phyloP scores from a whole-genome alignment of 306 rosid genomes.

The Casuarina glauca region DNA sequence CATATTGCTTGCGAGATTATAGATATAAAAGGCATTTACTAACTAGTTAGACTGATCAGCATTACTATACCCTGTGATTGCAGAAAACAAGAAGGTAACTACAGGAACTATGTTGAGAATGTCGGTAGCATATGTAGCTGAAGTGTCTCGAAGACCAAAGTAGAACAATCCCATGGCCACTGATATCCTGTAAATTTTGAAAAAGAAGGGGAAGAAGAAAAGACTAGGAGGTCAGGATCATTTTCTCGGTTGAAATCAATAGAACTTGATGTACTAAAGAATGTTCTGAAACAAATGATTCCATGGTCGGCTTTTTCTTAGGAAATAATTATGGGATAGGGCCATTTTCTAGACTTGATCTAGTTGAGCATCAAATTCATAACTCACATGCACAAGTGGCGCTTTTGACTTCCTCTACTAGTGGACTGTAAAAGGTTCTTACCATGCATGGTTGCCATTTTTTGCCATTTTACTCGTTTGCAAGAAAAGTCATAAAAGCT shows the following conservation, averaged over 20 bases:
- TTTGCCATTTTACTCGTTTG: too few species aligned
- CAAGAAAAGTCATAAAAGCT: too few species aligned
- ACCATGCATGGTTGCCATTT: too few species aligned
- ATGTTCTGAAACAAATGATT: too few species aligned
- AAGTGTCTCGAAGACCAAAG: conserved; percentile 66
- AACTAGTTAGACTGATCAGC: too few species aligned
- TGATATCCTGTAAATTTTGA: conserved; percentile 44
- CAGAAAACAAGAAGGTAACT: conserved; percentile 49
- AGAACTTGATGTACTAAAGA: too few species aligned
- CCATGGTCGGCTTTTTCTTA: too few species aligned
- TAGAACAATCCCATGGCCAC: conserved; percentile 51
- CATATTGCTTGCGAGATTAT: background rate
- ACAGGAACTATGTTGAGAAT: conserved; percentile 66
- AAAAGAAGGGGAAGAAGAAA: background rate
- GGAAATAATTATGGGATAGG: too few species aligned
- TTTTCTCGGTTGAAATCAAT: background rate
- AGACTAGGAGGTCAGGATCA: background rate
- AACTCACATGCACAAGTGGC: too few species aligned
- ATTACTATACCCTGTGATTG: conserved; percentile 34
- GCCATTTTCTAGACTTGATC: background rate
- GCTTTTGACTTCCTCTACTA: too few species aligned
- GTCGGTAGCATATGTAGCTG: conserved; percentile 61
- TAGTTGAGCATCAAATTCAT: too few species aligned
- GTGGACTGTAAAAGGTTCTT: too few species aligned
- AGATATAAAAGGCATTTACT: background rate